Conservation (phyloP, 148 eudicot genomes). For the Camellia granthamiana region DNA sequence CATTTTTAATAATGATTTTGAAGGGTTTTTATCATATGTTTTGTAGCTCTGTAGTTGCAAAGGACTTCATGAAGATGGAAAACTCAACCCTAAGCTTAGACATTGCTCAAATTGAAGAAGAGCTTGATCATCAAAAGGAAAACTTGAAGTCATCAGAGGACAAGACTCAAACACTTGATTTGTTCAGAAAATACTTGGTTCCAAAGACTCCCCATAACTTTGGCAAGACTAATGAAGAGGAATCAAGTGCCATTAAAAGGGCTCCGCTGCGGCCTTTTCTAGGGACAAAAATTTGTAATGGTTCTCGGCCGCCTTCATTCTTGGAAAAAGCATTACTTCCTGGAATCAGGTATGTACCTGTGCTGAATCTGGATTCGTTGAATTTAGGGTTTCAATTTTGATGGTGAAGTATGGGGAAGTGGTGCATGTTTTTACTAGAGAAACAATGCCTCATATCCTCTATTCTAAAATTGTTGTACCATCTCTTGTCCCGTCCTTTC, state of each 20-base stretch:
- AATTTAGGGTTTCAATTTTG: background rate
- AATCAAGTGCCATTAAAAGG: background rate
- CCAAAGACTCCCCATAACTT: background rate
- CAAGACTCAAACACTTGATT: background rate
- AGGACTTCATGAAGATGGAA: background rate
- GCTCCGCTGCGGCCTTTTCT: background rate
- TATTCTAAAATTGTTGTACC: no score
- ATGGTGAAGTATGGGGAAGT: background rate
- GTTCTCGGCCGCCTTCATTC: background rate
- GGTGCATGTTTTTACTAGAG: background rate
- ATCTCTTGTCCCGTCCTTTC: no score
- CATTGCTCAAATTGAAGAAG: background rate
- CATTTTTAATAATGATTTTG: no score
- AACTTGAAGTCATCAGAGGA: background rate
- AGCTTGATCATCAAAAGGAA: background rate
- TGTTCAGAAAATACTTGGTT: background rate
- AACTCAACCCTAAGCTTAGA: background rate
- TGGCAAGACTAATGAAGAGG: background rate
- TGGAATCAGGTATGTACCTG: conserved; percentile 1
- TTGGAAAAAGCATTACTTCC: conserved; percentile 7
- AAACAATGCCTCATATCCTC: no score
- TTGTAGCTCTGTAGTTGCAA: background rate
- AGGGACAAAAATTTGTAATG: background rate
- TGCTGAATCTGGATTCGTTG: background rate
- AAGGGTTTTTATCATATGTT: no score